Conservation (phyloP, 371 early-diverging fungal genomes). For the Sporodiniella umbellata region DNA sequence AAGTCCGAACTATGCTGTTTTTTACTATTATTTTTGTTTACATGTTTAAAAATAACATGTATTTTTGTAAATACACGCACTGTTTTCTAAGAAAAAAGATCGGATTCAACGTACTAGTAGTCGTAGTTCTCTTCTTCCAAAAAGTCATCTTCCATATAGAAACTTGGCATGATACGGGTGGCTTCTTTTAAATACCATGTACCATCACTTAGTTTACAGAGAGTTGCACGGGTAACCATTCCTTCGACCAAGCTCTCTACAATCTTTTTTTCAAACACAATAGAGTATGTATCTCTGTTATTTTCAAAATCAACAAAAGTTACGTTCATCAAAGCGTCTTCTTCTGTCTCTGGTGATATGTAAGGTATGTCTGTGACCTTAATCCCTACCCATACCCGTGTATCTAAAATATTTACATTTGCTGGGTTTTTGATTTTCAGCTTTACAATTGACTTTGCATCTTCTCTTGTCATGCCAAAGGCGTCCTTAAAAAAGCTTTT, state of each 20-base stretch:
- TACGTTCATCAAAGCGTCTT: conserved; percentile 14
- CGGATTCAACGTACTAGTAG: too few relatives aligned
- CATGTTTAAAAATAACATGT: background rate
- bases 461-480: conserved; percentile 14
- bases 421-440: conserved; percentile 13
- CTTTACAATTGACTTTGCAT: conserved; percentile 13
- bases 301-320: conserved; percentile 18
- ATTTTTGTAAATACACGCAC: background rate
- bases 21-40: too few relatives aligned
- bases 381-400: conserved; percentile 16
- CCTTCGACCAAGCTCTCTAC: conserved; percentile 25
- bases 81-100: too few relatives aligned
- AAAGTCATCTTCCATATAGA: conserved; percentile 42
- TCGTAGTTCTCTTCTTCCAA: conserved; percentile 22
- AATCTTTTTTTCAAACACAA: conserved; percentile 30
- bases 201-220: conserved; percentile 34
- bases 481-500: conserved; percentile 24
- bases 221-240: conserved; percentile 34
- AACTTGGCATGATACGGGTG: conserved; percentile 38
- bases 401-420: conserved; percentile 15
- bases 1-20: too few relatives aligned
- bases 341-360: background rate
- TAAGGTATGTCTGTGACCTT: conserved; percentile 16
- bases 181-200: conserved; percentile 42
- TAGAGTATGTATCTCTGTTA: conserved; percentile 8